Evolutionary conservation across 2,329 filamentous ascomycete species (phyloP), one percentile per base, ranked within the genome.

Genomic region (Trichoderma endophyticum): DNA sequence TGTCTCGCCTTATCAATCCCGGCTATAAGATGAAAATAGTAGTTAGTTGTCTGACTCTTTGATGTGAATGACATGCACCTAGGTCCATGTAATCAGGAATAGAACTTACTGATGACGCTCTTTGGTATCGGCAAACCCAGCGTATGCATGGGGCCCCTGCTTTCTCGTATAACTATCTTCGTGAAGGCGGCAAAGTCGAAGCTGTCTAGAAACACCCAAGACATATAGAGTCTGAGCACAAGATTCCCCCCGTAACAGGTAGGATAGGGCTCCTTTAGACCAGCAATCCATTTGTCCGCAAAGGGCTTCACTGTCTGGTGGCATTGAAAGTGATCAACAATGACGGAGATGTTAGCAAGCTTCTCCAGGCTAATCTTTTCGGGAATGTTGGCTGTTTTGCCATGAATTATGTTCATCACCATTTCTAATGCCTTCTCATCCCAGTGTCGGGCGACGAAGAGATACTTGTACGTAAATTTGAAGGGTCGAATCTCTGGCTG

Each of bases 361-460:
- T 78, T 77, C 11, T 84, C 80, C 4, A 86, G 74, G 36, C 75
- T 77, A 1, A 85, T 73, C 0, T 72, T 57, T 30, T 75, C 75
- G 1, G 84, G 83, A 9, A 86, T 78, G 51, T 80, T 78, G 15
- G 77, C 72, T 12, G 78, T 80, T 4, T 79, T 80, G 62, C 81
- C 79, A 75, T 87, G 85, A 12, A 87, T 76, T 15, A 84, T 82
- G 70, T 84, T 81, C 64, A 86, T 77, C 2, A 86, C 66, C 30
- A 82, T 80, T 12, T 80, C 76, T 5, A 86, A 78, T 0, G 83
- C 82, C 11, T 81, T 77, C 6, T 78, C 74, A 70, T 85, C 80
- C 64, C 79, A 78, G 11, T 57, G 30, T 21, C 70, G 57, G 43
- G 60, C 59, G 7, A 24, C 48, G 15, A 72, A 15, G 7, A 74